These are phyloP conservation scores for Penicillium robsamsonii DNA, from an alignment of 495 filamentous ascomycete genomes.

Conservation along the genomic window DNA sequence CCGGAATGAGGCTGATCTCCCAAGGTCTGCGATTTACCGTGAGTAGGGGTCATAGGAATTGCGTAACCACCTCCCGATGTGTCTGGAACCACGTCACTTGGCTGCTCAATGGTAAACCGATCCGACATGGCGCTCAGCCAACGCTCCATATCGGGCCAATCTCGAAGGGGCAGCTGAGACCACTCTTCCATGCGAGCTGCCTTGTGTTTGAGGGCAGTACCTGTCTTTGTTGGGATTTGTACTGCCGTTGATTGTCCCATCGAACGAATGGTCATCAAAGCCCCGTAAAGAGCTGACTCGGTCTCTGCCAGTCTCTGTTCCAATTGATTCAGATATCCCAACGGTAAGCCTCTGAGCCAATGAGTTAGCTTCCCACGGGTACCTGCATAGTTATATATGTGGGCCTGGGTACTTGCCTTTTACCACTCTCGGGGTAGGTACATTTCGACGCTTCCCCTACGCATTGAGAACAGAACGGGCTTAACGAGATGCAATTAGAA, in stretches of 20 bases:
- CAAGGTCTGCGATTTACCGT: neutral
- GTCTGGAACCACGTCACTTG: neutral
- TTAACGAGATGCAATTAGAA: neutral
- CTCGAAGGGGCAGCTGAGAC: conserved; percentile 25
- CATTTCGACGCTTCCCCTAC: conserved; percentile 28
- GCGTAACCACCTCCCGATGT: conserved; percentile 4
- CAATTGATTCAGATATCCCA: conserved; percentile 32
- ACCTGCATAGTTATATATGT: neutral
- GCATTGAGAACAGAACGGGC: conserved; percentile 32
- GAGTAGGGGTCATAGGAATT: conserved; percentile 5
- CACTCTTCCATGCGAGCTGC: conserved; percentile 30
- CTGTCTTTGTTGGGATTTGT: conserved; percentile 16
- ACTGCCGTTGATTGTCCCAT: conserved; percentile 13
- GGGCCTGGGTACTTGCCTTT: conserved; percentile 17
- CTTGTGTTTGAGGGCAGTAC: conserved; percentile 22
- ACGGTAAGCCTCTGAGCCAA: conserved; percentile 23
- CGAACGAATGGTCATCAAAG: conserved; percentile 23
- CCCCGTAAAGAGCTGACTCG: conserved; percentile 29
- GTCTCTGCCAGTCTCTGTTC: conserved; percentile 31
- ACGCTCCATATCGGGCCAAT: conserved; percentile 22
- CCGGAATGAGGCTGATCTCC: conserved; percentile 3
- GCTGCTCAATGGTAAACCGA: conserved; percentile 17
- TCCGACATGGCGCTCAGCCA: conserved; percentile 22
- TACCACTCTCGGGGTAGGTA: conserved; percentile 31
- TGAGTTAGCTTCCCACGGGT: conserved; percentile 4